A percentile compares a stretch with the other conserved stretches of the same genome.
phyloP scores from a whole-genome alignment of 2,329 filamentous ascomycete genomes.

The Hymenoscyphus repandus region DNA sequence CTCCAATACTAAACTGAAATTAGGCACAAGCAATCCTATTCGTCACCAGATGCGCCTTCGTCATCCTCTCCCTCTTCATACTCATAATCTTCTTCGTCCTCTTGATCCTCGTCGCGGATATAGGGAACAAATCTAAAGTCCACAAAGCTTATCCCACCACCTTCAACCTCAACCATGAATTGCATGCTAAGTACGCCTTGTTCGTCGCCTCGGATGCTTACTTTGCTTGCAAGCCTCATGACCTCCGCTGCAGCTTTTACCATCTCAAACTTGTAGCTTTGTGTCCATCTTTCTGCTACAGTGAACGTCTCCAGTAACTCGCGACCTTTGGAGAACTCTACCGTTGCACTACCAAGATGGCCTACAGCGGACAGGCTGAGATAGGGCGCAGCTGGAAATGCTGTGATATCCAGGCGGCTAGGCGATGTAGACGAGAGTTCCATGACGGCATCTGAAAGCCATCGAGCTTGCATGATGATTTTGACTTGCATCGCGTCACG shows the following conservation, averaged over 20 bases:
- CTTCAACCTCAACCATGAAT: slow-evolving; percentile 89
- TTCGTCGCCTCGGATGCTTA: slow-evolving; percentile 80
- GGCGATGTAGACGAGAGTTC: slow-evolving; percentile 58
- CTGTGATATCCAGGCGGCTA: slow-evolving; percentile 67
- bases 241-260: slow-evolving; percentile 81
- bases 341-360: slow-evolving; percentile 55
- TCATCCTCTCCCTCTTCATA: slow-evolving; percentile 34
- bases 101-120: slow-evolving; percentile 53
- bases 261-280: slow-evolving; percentile 82
- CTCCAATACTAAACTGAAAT: no score
- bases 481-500: slow-evolving; percentile 78
- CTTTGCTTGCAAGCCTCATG: slow-evolving; percentile 91
- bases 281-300: slow-evolving; percentile 53
- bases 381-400: slow-evolving; percentile 55
- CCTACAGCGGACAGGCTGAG: slow-evolving; percentile 67
- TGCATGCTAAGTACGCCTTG: slow-evolving; percentile 92
- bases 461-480: slow-evolving; percentile 82
- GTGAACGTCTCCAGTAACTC: slow-evolving; percentile 71
- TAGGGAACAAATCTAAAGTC: slow-evolving; percentile 81
- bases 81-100: slow-evolving; percentile 39
- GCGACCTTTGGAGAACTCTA: slow-evolving; percentile 60
- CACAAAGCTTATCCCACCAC: slow-evolving; percentile 64
- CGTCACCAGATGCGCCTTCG: slow-evolving; percentile 3
- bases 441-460: slow-evolving; percentile 65
- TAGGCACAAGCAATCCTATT: no score